Conservation (phyloP, 2,329 filamentous ascomycete genomes). For the Aspergillus carbonarius region DNA sequence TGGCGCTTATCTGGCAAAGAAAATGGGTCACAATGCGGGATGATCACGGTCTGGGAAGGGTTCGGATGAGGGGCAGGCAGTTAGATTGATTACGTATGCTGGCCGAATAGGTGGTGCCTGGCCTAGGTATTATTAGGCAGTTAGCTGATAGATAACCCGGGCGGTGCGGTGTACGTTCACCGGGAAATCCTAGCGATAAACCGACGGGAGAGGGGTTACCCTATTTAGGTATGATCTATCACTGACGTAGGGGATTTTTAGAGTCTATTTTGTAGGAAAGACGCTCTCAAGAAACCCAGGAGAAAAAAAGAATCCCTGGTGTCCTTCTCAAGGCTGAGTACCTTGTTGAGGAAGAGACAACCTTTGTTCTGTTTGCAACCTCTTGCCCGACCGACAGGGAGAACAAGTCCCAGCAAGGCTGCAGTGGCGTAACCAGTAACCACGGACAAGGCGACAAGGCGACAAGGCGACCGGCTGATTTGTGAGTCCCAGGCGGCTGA, state of each 20-base stretch:
- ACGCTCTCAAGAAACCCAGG: background rate
- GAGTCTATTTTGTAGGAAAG: background rate
- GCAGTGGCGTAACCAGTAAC: too few species aligned
- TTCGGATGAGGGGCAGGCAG: slow-evolving; percentile 11
- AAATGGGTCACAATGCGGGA: background rate
- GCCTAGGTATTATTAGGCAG: slow-evolving; percentile 9
- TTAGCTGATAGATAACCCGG: slow-evolving; percentile 18
- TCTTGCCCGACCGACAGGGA: background rate
- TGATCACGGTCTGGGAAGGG: background rate
- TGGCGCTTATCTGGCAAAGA: background rate
- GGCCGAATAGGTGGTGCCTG: background rate
- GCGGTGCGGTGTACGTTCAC: slow-evolving; percentile 19
- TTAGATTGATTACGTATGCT: slow-evolving; percentile 19
- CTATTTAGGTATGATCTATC: background rate
- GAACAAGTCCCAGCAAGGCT: too few species aligned
- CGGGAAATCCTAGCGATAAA: background rate
- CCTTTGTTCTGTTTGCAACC: slow-evolving; percentile 23
- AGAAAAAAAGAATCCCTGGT: background rate
- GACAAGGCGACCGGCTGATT: background rate
- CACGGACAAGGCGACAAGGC: background rate
- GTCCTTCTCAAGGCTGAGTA: background rate
- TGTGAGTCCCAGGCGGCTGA: slow-evolving; percentile 12
- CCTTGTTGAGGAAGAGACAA: background rate
- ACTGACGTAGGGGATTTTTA: background rate
- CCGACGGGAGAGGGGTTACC: background rate